Conservation (phyloP, 805 yeast genomes). For the Pichia paraexigua region DNA sequence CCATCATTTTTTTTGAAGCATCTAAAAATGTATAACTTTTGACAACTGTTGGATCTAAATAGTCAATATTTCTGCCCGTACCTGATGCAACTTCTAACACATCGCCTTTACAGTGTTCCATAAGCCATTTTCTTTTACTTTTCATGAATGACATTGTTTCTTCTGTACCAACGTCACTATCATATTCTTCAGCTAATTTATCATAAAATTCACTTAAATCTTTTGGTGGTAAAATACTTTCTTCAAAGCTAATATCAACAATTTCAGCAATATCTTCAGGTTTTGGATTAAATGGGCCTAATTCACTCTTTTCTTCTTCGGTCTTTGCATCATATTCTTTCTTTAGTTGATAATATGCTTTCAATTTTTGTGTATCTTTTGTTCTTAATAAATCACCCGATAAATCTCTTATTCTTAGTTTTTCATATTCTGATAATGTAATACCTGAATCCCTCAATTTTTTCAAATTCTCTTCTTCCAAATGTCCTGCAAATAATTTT, state of each 20-base stretch:
- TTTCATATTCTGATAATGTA: constrained; percentile 53
- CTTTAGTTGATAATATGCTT: constrained; percentile 49
- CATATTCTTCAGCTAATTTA: constrained; percentile 70
- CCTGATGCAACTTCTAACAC: constrained; percentile 94
- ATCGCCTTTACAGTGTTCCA: constrained; percentile 76
- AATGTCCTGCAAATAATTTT: constrained; percentile 57
- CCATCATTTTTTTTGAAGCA: constrained; percentile 80
- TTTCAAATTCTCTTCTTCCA: constrained; percentile 37
- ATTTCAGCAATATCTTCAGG: constrained; percentile 26
- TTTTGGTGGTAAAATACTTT: constrained; percentile 53
- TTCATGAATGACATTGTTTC: constrained; percentile 55
- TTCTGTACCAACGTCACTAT: constrained; percentile 68
- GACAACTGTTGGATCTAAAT: constrained; percentile 50
- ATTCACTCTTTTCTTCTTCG: constrained; percentile 13
- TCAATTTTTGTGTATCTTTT: constrained; percentile 51
- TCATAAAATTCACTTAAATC: constrained; percentile 82
- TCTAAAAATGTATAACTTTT: constrained; percentile 79
- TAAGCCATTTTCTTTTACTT: constrained; percentile 66
- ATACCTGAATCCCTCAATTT: constrained; percentile 28
- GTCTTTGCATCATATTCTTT: constrained; percentile 23
- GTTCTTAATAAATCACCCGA: constrained; percentile 52
- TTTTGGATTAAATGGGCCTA: constrained; percentile 28
- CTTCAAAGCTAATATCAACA: constrained; percentile 25
- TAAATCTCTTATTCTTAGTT: constrained; percentile 51
- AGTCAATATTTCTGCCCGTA: constrained; percentile 87